Conservation (phyloP, 179 eudicot species). For the Silene coronaria region DNA sequence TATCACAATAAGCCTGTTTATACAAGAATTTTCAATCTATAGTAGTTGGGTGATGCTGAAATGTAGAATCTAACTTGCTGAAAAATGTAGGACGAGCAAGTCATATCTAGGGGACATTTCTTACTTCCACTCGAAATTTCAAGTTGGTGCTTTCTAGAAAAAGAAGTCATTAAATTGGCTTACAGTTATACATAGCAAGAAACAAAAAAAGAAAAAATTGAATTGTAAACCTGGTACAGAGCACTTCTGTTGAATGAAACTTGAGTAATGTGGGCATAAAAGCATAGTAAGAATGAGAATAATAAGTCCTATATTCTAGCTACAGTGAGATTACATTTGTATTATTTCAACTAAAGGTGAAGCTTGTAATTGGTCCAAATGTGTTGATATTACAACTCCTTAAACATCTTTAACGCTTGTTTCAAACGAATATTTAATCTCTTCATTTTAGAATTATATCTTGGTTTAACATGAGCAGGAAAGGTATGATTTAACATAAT, state of each 20-base stretch:
- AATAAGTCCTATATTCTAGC: conserved; percentile 7
- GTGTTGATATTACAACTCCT: conserved; percentile 11
- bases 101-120: not conserved
- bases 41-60: conserved; percentile 1
- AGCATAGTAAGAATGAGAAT: not conserved
- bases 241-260: conserved; percentile 2
- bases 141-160: not conserved
- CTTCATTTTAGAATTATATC: conserved; percentile 12
- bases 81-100: not conserved
- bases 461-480: conserved; percentile 20
- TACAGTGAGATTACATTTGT: not conserved
- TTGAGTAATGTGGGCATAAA: conserved; percentile 6
- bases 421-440: conserved; percentile 12
- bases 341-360: conserved; percentile 17
- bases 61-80: conserved; percentile 1
- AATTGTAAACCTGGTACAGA: conserved; percentile 1
- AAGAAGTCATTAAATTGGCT: not conserved
- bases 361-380: conserved; percentile 10
- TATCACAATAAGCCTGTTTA: not conserved
- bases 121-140: not conserved
- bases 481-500: conserved; percentile 11
- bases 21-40: not conserved
- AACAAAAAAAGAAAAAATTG: not conserved
- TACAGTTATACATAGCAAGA: not conserved
- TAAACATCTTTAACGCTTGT: conserved; percentile 8